phyloP scores from a whole-genome alignment of 2,329 filamentous ascomycete species.

The Teratosphaeria gauchensis region DNA sequence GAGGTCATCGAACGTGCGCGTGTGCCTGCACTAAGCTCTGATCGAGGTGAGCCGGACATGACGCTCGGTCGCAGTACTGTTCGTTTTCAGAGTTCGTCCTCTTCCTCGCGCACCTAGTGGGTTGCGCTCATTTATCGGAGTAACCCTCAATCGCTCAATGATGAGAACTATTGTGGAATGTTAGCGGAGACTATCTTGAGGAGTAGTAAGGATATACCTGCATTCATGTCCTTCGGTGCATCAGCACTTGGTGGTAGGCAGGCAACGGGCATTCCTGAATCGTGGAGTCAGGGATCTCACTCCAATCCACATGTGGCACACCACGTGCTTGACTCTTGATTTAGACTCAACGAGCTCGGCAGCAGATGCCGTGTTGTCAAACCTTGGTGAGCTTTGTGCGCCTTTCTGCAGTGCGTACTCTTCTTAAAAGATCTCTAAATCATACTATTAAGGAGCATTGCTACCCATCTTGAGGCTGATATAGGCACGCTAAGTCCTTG shows the following conservation, averaged over 20 bases:
- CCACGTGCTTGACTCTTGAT: not conserved
- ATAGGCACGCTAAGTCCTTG: too few relatives aligned
- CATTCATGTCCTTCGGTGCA: not conserved
- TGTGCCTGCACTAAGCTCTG: too few relatives aligned
- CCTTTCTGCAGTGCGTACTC: not conserved
- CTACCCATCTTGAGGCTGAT: not conserved
- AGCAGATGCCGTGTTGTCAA: not conserved
- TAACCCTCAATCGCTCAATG: not conserved
- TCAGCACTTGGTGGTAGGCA: not conserved
- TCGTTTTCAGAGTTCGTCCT: too few relatives aligned
- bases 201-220: not conserved
- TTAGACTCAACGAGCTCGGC: not conserved
- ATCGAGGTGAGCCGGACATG: too few relatives aligned
- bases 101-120: not conserved
- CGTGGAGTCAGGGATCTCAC: not conserved
- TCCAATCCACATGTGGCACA: not conserved
- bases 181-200: not conserved
- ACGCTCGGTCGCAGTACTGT: too few relatives aligned
- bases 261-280: not conserved
- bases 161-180: not conserved
- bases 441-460: not conserved
- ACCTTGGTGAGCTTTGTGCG: not conserved
- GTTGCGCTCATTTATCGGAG: not conserved
- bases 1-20: too few relatives aligned
- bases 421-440: not conserved